Base-by-base conservation (phyloP, 768 basidiomycete species). In the Leccinellum rugosiceps region DNA sequence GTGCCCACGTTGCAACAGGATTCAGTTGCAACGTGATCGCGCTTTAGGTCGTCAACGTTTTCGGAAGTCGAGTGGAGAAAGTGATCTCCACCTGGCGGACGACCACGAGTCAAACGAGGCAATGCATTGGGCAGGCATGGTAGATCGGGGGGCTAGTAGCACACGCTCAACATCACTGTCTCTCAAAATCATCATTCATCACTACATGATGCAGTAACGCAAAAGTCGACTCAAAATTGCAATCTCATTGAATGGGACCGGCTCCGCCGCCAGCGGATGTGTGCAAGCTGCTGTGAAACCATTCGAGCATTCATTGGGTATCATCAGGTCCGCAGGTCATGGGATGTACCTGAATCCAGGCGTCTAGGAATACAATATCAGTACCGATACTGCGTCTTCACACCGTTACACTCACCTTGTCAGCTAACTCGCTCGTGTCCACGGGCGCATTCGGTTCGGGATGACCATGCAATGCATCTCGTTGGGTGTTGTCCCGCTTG, bases 391-490 rank as follows among this genome's bases (percentile, higher is more conserved):
- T 7, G 14, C 10, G 6, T 2, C n/a, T 25, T 25, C 4, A 4
- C 14, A 14, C 6, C 9, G n/a, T 11, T 3, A 47, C 19, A 31
- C 60, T 51, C 41, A 87, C 87, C 75, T 85, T 78, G 65, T 90
- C 88, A 0, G 88, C 88, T n/a, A 87, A 68, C 60, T 83, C 77
- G 31, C 74, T 74, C 4, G 85, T 88, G 64, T 90, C 81, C 3
- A 90, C 83, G 17, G 73, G 76, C 1, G 75, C 75, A 58, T 78
- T 68, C 2, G 72, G 72, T 35, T 75, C 69, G 0, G 78, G 78
- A 53, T 70, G 77, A 3, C 88, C 88, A 61, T 86, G 77, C 26
- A 77, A 53, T 35, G 64, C 72, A 57, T 88, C 77, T 48, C 87
- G 74, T 9, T 73, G 73, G 4, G 77, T 73, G 56, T 90, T 90